Base-by-base conservation (phyloP, 192 early-diverging fungal genomes). In the Backusella mclennaniae region DNA sequence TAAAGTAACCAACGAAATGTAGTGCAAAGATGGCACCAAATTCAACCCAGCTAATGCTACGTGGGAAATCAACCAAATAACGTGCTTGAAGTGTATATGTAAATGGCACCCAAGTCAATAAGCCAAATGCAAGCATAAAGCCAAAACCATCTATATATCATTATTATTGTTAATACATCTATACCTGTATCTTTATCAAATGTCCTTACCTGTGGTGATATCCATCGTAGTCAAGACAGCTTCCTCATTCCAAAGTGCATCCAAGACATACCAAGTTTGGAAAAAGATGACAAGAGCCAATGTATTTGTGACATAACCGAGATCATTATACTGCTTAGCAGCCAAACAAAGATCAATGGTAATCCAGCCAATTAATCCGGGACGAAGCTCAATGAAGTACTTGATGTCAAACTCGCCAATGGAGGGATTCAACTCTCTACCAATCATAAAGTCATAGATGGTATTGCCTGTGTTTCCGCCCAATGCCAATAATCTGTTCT, bases 371-470 rank as follows among this genome's bases (percentile, higher is more conserved):
- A 97, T 95, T 67, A 98, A 84, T 0, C 96, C 96, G 6, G 96
- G 96, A 12, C 97, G 89, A 71, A 99, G 88, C 84, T 99, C 97
- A 79, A 90, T 91, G 76, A 99, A 95, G 82, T 85, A 95, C 87
- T 99, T 99, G 80, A 99, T 87, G 76, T 99, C 97, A 68, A 97
- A 89, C 0, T 81, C 67, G 33, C 89, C 88, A 66, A 96, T 83
- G 41, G 96, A 91, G 67, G 97, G 97, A 83, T 99, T 99, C 72
- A 99, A 86, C 82, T 99, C 97, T 73, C 97, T 89, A 9, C 97
- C 97, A 46, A 99, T 97, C 81, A 95, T 96, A 76, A 95, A 98
- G 74, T 98, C 96, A 82, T 99, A 98, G 21, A 96, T 73, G 15
- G 86, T 79, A 84, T 95, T 95, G 38, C 95, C 93, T n/a, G 95